Conservation (phyloP, 2,329 filamentous ascomycete species). For the Fusarium oligoseptatum region DNA sequence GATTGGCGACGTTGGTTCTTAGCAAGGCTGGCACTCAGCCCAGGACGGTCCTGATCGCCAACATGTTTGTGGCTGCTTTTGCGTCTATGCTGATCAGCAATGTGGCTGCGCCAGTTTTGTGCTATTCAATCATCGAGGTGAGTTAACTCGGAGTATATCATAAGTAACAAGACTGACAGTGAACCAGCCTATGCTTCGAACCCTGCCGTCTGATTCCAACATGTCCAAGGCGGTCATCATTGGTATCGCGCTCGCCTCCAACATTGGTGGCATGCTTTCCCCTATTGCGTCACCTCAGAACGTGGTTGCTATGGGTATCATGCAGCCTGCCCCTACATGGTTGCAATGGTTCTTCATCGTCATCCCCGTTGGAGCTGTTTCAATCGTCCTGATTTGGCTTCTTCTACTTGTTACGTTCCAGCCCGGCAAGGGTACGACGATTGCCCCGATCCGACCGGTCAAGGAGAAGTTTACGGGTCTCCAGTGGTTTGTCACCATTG, state of each 20-base stretch:
- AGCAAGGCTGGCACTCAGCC: conserved; percentile 96
- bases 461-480: conserved; percentile 89
- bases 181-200: conserved; percentile 86
- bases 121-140: conserved; percentile 97
- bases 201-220: conserved; percentile 87
- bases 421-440: conserved; percentile 85
- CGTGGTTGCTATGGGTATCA: conserved; percentile 95
- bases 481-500: conserved; percentile 91
- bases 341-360: conserved; percentile 97
- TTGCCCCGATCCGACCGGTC: conserved; percentile 90
- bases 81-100: conserved; percentile 99
- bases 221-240: conserved; percentile 97
- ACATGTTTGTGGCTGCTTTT: conserved; percentile 98
- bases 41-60: conserved; percentile 90
- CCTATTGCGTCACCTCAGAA: conserved; percentile 98
- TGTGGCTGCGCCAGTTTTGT: conserved; percentile 94
- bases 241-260: conserved; percentile 93
- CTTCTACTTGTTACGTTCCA: conserved; percentile 88
- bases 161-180: conserved; percentile 20
- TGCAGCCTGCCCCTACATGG: conserved; percentile 93
- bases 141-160: conserved; percentile 40
- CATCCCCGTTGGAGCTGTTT: conserved; percentile 91
- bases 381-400: conserved; percentile 88
- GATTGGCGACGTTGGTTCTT: conserved; percentile 94
- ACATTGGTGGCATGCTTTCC: conserved; percentile 95